Conservation (phyloP, 371 early-diverging fungal species). For the Mucor mucedo region DNA sequence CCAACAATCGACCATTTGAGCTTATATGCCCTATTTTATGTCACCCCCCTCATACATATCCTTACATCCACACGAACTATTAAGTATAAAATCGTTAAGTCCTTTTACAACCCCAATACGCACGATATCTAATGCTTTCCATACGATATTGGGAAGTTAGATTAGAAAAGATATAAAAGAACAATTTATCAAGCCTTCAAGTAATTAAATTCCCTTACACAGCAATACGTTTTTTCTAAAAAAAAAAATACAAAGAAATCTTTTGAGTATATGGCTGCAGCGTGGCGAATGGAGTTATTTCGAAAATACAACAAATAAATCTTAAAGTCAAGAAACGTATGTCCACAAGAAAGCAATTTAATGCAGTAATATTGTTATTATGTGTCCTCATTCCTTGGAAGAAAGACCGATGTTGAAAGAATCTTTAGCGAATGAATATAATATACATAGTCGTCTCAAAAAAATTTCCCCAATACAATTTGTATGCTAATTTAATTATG, state of each 20-base stretch:
- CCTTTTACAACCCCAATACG: too few species aligned
- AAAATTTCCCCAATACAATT: conserved; percentile 50
- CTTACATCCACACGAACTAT: too few species aligned
- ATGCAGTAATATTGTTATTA: conserved; percentile 77
- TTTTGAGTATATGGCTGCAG: conserved; percentile 76
- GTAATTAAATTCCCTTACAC: too few species aligned
- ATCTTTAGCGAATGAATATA: conserved; percentile 77
- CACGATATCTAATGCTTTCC: too few species aligned
- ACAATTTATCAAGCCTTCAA: too few species aligned
- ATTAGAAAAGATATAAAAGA: too few species aligned
- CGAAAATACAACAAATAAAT: conserved; percentile 65
- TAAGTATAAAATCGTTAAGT: too few species aligned
- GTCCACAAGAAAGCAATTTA: background rate
- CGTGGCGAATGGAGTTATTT: conserved; percentile 85
- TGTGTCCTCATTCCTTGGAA: conserved; percentile 91
- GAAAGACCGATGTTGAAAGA: conserved; percentile 78
- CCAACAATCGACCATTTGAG: too few species aligned
- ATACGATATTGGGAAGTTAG: too few species aligned
- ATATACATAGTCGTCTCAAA: conserved; percentile 87
- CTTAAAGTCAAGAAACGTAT: conserved; percentile 16
- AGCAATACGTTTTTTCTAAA: too few species aligned
- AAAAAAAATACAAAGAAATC: conserved; percentile 5
- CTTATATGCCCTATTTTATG: too few species aligned
- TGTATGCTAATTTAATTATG: conserved; percentile 39
- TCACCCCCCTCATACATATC: too few species aligned